Evolutionary conservation across 1,284 basidiomycete species (phyloP).

Genomic region (Ustilago trichophora): DNA sequence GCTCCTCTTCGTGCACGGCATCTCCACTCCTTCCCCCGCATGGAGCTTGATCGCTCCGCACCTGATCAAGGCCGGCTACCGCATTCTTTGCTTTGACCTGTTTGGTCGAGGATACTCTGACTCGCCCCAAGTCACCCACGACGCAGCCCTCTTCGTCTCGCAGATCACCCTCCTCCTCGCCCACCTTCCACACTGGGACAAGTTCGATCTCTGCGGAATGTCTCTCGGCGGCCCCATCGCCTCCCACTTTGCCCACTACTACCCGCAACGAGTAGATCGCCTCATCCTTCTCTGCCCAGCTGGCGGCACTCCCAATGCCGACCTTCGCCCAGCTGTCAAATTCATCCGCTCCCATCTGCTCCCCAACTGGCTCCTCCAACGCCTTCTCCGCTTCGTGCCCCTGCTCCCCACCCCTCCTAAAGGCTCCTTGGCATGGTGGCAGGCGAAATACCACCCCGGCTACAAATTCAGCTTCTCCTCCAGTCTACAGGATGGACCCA

Average conservation of each 20-base stretch:
- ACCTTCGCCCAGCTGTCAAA: slow-evolving; percentile 26
- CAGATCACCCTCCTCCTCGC: slow-evolving; percentile 45
- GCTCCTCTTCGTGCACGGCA: slow-evolving; percentile 62
- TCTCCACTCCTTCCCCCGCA: slow-evolving; percentile 41
- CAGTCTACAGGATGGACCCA: slow-evolving; percentile 37
- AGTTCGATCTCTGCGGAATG: slow-evolving; percentile 47
- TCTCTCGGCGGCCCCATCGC: slow-evolving; percentile 44
- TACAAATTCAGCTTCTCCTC: slow-evolving; percentile 42
- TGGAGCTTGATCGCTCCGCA: slow-evolving; percentile 32
- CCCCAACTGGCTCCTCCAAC: slow-evolving; percentile 22
- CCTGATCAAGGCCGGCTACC: slow-evolving; percentile 44
- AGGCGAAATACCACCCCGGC: slow-evolving; percentile 39
- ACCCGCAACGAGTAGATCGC: slow-evolving; percentile 31
- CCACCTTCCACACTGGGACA: slow-evolving; percentile 42
- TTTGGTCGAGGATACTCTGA: slow-evolving; percentile 48
- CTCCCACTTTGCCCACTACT: slow-evolving; percentile 44
- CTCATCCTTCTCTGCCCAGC: slow-evolving; percentile 44
- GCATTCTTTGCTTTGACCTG: slow-evolving; percentile 43
- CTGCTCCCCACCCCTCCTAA: slow-evolving; percentile 39
- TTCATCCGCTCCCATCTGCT: slow-evolving; percentile 39
- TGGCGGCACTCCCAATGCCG: slow-evolving; percentile 32
- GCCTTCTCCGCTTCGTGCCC: slow-evolving; percentile 26
- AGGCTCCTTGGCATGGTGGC: slow-evolving; percentile 39
- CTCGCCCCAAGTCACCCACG: slow-evolving; percentile 38
- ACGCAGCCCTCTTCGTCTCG: slow-evolving; percentile 37